Evolutionary conservation across 805 yeast species (phyloP).

Genomic region (Teunomyces aglyptinius): DNA sequence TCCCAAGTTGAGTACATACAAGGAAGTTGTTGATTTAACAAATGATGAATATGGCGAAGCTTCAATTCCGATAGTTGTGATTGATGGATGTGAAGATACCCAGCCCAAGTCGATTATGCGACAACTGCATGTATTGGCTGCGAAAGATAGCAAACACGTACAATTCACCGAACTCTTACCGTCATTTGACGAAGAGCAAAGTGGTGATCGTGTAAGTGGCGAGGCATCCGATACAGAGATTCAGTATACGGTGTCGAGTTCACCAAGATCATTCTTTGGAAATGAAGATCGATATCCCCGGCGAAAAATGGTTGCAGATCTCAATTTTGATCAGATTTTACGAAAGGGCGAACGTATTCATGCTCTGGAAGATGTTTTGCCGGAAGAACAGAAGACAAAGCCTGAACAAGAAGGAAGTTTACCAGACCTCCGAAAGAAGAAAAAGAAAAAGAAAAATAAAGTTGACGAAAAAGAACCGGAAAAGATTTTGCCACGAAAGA

Average conservation of each 20-base stretch:
- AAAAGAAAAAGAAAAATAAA: background rate
- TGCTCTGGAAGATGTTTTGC: background rate
- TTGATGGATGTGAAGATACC: conserved; percentile 21
- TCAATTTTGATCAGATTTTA: conserved; percentile 29
- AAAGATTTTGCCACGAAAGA: background rate
- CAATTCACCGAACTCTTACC: conserved; percentile 14
- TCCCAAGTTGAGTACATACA: conserved; percentile 3
- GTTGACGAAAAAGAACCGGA: background rate
- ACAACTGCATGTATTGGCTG: background rate
- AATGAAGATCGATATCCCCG: conserved; percentile 21
- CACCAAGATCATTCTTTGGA: conserved; percentile 26
- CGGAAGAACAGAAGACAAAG: background rate
- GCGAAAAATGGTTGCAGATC: conserved; percentile 27
- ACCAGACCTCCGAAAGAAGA: background rate
- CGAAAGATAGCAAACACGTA: conserved; percentile 6
- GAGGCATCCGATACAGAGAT: conserved; percentile 8
- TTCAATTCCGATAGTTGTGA: conserved; percentile 17
- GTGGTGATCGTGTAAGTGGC: background rate
- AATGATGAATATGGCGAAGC: conserved; percentile 10
- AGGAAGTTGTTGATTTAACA: conserved; percentile 14
- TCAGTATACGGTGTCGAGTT: conserved; percentile 22
- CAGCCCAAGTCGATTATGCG: conserved; percentile 8
- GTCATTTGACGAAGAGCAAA: conserved; percentile 15
- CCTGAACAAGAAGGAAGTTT: background rate
- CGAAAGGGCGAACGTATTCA: conserved; percentile 14